phyloP scores from a whole-genome alignment of 768 basidiomycete species.

The Boletus reticulatus region DNA sequence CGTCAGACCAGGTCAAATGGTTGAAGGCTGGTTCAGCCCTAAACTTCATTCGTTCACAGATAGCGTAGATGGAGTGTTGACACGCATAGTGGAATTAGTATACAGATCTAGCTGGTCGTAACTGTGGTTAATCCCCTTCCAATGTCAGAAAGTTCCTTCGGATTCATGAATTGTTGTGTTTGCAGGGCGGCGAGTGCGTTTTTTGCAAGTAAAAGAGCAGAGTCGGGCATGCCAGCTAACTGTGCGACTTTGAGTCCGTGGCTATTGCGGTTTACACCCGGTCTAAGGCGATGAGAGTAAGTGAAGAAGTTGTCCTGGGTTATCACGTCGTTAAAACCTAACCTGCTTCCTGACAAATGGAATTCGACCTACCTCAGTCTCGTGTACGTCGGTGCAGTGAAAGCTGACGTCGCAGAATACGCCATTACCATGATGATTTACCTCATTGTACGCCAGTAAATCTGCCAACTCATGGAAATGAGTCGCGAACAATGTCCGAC shows the following conservation, averaged over 20 bases:
- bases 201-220: conserved; percentile 60
- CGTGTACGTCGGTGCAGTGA: conserved; percentile 87
- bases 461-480: conserved; percentile 94
- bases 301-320: conserved; percentile 71
- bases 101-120: conserved; percentile 3
- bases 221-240: conserved; percentile 76
- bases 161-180: conserved; percentile 21
- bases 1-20: conserved; percentile 88
- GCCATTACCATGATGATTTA: conserved; percentile 38
- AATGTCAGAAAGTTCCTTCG: conserved; percentile 31
- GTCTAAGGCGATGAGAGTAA: conserved; percentile 77
- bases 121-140: conserved; percentile 28
- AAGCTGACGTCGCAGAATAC: conserved; percentile 68
- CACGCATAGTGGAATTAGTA: not conserved
- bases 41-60: conserved; percentile 77
- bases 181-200: conserved; percentile 46
- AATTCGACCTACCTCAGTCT: conserved; percentile 57
- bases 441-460: conserved; percentile 64
- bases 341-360: not conserved
- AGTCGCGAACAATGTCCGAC: conserved; percentile 94
- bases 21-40: conserved; percentile 84
- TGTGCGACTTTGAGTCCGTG: conserved; percentile 90
- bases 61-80: conserved; percentile 22
- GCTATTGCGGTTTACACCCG: conserved; percentile 87
- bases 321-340: not conserved